phyloP scores from a whole-genome alignment of 345 rosid genomes.

The Eucalyptus fibrosa region DNA sequence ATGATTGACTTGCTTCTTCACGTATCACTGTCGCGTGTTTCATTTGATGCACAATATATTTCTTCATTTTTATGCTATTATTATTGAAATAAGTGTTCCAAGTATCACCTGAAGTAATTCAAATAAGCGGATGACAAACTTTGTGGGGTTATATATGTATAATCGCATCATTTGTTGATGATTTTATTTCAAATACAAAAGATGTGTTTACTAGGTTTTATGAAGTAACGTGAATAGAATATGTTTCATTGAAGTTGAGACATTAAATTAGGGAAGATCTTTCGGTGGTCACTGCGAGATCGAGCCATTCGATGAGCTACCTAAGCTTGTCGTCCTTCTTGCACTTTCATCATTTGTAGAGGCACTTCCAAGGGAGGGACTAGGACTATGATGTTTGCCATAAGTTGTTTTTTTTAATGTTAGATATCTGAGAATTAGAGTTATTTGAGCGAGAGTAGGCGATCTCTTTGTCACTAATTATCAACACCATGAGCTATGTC shows the following conservation, averaged over 20 bases:
- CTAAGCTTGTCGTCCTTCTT: background rate
- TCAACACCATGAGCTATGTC: background rate
- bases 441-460: background rate
- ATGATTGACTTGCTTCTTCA: background rate
- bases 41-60: background rate
- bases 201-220: background rate
- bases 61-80: fast-evolving
- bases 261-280: background rate
- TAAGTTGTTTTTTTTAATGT: background rate
- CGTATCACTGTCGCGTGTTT: background rate
- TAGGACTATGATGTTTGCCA: background rate
- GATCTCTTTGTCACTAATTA: background rate
- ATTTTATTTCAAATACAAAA: background rate
- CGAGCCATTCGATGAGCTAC: background rate
- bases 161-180: background rate
- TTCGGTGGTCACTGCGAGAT: background rate
- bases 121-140: background rate
- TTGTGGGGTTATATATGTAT: background rate
- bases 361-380: background rate
- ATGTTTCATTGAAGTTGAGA: background rate
- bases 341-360: background rate
- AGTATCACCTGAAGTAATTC: too few relatives aligned
- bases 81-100: background rate
- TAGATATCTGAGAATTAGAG: background rate
- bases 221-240: background rate